Evolutionary conservation across 2,329 filamentous ascomycete genomes (phyloP).

Genomic region (Penicillium sp.): DNA sequence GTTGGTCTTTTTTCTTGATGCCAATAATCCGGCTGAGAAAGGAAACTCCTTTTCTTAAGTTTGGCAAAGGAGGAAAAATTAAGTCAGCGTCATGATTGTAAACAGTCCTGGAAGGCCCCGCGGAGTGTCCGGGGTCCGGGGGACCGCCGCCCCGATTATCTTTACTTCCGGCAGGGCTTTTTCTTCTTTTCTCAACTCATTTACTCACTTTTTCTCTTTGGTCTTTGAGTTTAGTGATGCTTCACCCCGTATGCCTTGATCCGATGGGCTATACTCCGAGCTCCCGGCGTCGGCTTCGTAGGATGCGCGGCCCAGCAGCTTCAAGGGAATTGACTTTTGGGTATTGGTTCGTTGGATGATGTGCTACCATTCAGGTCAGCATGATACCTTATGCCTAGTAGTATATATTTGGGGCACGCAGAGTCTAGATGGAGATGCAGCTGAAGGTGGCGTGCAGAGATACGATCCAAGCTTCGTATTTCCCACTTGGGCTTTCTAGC

Average conservation of each 20-base stretch:
- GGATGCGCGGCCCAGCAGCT: conserved; percentile 43
- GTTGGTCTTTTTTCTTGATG: conserved; percentile 70
- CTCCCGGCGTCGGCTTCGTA: conserved; percentile 47
- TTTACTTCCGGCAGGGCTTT: too few species aligned
- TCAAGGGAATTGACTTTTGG: conserved; percentile 58
- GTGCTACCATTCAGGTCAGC: conserved; percentile 49
- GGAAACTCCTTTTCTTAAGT: conserved; percentile 76
- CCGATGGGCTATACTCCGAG: conserved; percentile 36
- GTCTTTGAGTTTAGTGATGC: conserved; percentile 37
- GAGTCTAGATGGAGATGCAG: not conserved
- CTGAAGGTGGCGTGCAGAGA: not conserved
- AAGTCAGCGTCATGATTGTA: conserved; percentile 12
- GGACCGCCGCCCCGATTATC: too few species aligned
- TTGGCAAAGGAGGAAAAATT: conserved; percentile 8
- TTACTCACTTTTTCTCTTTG: conserved; percentile 70
- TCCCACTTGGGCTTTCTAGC: not conserved
- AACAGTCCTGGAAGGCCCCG: not conserved
- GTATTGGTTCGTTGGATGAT: conserved; percentile 71
- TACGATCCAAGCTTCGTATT: conserved; percentile 4
- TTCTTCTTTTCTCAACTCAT: too few species aligned
- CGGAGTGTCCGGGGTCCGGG: too few species aligned
- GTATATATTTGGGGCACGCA: not conserved
- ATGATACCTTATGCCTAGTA: not conserved
- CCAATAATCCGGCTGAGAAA: conserved; percentile 86
- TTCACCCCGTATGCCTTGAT: conserved; percentile 36